Conservation (phyloP, 768 basidiomycete species). For the Rubroboletus pulcherrimus region DNA sequence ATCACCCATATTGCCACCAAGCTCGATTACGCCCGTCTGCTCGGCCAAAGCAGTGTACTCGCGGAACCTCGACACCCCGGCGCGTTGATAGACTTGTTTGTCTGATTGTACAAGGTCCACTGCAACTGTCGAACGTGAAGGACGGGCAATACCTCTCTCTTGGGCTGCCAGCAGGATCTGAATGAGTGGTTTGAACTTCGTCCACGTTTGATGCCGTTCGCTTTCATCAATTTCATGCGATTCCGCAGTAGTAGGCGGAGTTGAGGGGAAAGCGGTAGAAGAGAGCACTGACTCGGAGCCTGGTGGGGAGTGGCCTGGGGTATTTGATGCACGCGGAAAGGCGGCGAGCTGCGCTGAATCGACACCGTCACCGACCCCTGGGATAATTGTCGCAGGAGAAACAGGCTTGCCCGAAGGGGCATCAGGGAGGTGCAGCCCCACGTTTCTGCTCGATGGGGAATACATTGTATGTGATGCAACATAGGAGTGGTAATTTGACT, state of each 20-base stretch:
- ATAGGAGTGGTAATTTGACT: conserved; percentile 2
- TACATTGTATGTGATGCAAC: conserved; percentile 1
- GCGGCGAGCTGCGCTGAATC: conserved; percentile 3
- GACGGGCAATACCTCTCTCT: conserved; percentile 29
- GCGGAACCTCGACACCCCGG: conserved; percentile 25
- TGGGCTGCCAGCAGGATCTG: conserved; percentile 20
- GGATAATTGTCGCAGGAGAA: background rate
- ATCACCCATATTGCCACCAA: conserved; percentile 10
- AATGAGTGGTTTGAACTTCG: conserved; percentile 31
- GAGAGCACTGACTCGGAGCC: background rate
- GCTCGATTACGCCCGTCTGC: conserved; percentile 23
- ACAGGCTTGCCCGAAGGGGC: background rate
- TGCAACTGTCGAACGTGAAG: conserved; percentile 40
- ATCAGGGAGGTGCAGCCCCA: conserved; percentile 1
- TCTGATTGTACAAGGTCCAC: conserved; percentile 30
- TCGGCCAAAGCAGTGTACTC: conserved; percentile 29
- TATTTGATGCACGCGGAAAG: conserved; percentile 2
- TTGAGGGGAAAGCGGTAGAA: conserved; percentile 4
- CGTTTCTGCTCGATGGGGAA: conserved; percentile 9
- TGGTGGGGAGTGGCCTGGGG: background rate
- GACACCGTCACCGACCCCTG: background rate
- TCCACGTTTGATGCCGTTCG: conserved; percentile 13
- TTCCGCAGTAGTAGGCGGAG: background rate
- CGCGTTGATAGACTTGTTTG: conserved; percentile 23
- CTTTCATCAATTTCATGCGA: conserved; percentile 4